Conservation (phyloP, 192 early-diverging fungal species). For the Funneliformis geosporum region DNA sequence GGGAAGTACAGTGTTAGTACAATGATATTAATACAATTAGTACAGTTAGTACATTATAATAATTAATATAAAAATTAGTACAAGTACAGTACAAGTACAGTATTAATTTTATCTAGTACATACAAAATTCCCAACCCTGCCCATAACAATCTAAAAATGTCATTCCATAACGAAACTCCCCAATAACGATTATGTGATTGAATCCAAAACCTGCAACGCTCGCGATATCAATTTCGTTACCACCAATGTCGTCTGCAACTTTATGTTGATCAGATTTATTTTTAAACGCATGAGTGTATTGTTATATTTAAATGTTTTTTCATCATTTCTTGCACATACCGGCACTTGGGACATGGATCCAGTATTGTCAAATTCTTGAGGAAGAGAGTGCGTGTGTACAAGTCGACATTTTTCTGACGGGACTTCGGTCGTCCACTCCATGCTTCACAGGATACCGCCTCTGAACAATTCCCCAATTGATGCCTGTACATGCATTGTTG, state of each 20-base stretch:
- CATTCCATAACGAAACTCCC: conserved; percentile 19
- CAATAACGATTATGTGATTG: conserved; percentile 23
- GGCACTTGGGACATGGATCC: neutral
- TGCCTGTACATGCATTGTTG: neutral
- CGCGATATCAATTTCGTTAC: neutral
- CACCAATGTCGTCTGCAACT: conserved; percentile 15
- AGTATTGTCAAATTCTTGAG: neutral
- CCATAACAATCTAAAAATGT: conserved; percentile 23
- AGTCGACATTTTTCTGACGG: neutral
- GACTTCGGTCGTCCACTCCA: conserved; percentile 14
- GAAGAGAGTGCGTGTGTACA: conserved; percentile 16
- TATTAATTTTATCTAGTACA: no score
- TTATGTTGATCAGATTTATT: conserved; percentile 15
- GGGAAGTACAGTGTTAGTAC: no score
- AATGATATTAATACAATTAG: no score
- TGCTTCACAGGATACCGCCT: conserved; percentile 16
- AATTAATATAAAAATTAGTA: no score
- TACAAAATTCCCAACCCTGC: no score
- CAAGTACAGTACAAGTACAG: no score
- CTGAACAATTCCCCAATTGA: conserved; percentile 24
- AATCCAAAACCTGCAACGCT: conserved; percentile 25
- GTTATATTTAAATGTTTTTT: neutral
- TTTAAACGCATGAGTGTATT: neutral
- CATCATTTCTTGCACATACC: neutral
- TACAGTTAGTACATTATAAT: no score